Percentiles rank a stretch among this genome's conserved stretches.
These are phyloP conservation scores for Fusarium sp. DNA, from an alignment of 2,329 filamentous ascomycete genomes.

Conservation along the genomic window DNA sequence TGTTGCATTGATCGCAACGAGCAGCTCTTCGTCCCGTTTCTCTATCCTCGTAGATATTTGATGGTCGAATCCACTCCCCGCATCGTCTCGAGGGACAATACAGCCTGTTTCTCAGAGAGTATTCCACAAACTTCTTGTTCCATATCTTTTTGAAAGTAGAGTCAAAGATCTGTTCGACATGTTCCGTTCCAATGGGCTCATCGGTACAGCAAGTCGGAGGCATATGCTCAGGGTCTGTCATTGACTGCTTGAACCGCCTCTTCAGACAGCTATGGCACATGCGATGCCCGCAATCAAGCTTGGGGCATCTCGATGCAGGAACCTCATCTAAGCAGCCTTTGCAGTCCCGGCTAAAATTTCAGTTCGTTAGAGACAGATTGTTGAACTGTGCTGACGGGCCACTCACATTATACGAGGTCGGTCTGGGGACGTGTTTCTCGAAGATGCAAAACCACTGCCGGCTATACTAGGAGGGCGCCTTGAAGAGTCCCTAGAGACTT, in stretches of 20 bases:
- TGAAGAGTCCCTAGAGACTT: constrained; percentile 43
- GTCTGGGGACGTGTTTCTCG: constrained; percentile 45
- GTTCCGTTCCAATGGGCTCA: constrained; percentile 77
- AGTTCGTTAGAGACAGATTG: constrained; percentile 23
- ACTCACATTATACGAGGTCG: constrained; percentile 44
- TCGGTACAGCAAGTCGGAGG: constrained; percentile 83
- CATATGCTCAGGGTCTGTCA: constrained; percentile 83
- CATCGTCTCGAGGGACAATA: constrained; percentile 81
- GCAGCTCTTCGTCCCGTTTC: constrained; percentile 71
- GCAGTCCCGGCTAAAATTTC: constrained; percentile 70
- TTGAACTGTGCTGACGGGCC: not conserved
- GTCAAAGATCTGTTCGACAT: constrained; percentile 81
- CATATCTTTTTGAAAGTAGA: constrained; percentile 78
- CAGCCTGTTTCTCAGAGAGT: constrained; percentile 76
- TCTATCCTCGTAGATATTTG: constrained; percentile 69
- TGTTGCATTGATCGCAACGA: constrained; percentile 76
- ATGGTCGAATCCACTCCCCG: constrained; percentile 82
- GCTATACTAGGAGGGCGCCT: constrained; percentile 44
- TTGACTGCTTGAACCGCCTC: constrained; percentile 77
- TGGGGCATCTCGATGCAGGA: constrained; percentile 70
- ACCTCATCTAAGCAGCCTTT: constrained; percentile 78
- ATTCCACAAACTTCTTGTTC: constrained; percentile 85
- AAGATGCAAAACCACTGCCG: constrained; percentile 45
- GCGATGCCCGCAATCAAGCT: constrained; percentile 80
- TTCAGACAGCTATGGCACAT: constrained; percentile 84